Base-by-base conservation (phyloP, 2,329 filamentous ascomycete genomes). In the Pyricularia sp. region DNA sequence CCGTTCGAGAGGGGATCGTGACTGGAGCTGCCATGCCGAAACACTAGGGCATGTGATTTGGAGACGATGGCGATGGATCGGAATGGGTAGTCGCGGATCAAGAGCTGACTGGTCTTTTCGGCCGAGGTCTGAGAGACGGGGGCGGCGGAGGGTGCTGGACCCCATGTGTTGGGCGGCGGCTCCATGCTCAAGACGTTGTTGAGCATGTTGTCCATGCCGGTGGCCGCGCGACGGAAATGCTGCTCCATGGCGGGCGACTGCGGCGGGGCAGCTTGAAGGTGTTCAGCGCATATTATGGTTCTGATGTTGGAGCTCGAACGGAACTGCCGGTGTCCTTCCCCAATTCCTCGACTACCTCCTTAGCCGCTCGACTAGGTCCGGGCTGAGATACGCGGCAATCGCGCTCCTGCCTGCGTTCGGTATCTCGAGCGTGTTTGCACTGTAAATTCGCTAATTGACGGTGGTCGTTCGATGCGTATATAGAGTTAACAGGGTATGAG, bases 61-160 rank as follows among this genome's bases (percentile, higher is more conserved):
- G 93, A 94, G 55, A 90, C 90, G 72, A 98, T 89, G 72, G 93
- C 93, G 77, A 98, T 93, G 72, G 93, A 91, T 72, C 94, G 92
- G 77, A 93, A 88, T 73, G 93, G 93, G 76, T 92, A 88, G 77
- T 97, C 93, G 81, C 91, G 91, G 78, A 97, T 89, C 75, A 95
- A 86, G 71, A 97, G 88, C 75, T 90, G 90, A 80, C 93, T 90
- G 69, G 90, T 87, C 82, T 84, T 86, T 70, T 88, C 85, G 71
- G 81, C 79, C 64, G 83, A 80, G 17, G 82, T 63, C 26, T 63
- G 59, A 9, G 59, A 63, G 14, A 63, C 14, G 12, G 59, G 59
- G 12, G 25, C 59, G 28, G 14, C 59, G 28, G 59, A 1, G 59
- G 59, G 59, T 4, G 17, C 12, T 17, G 25, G 6, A 3, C 59